Evolutionary conservation across 192 early-diverging fungal genomes (phyloP), one percentile per base, ranked within the genome.

Genomic region (Backusella sp.): DNA sequence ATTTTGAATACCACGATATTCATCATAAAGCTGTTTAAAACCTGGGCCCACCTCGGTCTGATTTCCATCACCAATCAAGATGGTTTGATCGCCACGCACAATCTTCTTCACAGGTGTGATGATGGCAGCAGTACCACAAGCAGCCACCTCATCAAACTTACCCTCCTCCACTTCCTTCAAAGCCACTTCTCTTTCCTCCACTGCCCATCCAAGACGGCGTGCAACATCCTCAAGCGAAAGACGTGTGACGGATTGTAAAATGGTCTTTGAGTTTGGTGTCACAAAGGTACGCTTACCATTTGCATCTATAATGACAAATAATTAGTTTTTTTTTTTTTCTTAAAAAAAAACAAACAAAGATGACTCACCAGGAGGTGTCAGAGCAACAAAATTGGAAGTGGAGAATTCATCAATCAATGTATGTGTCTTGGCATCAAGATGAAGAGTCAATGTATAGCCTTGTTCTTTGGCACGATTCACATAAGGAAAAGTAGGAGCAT

Each of bases 321-420:
- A 39, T 44, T 70, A 28, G 49, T 23, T 53, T 2, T 32, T 32
- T 32, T 32, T 32, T 32, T 32, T 32, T 32, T 32, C 30, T 1
- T 32, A 21, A 53, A 53, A 53, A 53, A 1, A 53, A 53, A 53
- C 52, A 53, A 53, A 53, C 15, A 53, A 53, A 53, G 32, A 79
- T 26, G 73, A 77, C 14, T 84, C 79, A 70, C 90, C 87, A 19
- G 87, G 77, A 35, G 71, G 76, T 17, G 84, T 90, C 4, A 92
- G 68, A 11, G 88, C 93, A 17, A 91, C 87, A 86, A 94, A 94
- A 83, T 94, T 94, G 75, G 89, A 90, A 6, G 93, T 92, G 4
- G 88, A 88, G 80, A 94, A 94, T 74, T 94, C 93, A 52, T 94
- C 93, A 36, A 94, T 82, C 72, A 90, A 87, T 12, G 85, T 82